These are phyloP conservation scores for Aspergillus campestris DNA, from an alignment of 495 filamentous ascomycete genomes.

Conservation along the genomic window DNA sequence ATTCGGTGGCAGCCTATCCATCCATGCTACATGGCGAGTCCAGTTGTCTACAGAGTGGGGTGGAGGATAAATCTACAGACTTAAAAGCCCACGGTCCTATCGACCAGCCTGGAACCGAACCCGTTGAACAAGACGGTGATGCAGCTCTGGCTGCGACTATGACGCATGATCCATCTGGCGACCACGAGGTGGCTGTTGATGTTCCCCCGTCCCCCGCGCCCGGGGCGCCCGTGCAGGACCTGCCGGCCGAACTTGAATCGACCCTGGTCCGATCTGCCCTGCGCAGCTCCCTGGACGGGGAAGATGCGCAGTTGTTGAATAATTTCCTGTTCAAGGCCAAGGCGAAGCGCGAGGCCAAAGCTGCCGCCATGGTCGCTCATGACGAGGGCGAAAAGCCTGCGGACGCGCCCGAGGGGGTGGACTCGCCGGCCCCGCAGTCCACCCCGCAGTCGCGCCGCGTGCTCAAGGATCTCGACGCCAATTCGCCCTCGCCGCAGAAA, in stretches of 20 bases:
- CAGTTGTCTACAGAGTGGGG: constrained; percentile 1
- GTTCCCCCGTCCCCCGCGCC: constrained; percentile 4
- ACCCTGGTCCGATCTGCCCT: constrained; percentile 34
- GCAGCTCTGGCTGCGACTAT: constrained; percentile 6
- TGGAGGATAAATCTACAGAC: constrained; percentile 5
- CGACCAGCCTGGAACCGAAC: not conserved
- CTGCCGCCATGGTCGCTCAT: constrained; percentile 17
- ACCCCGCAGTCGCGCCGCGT: constrained; percentile 38
- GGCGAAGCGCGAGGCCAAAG: constrained; percentile 49
- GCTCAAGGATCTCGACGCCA: constrained; percentile 44
- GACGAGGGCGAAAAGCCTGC: constrained; percentile 14
- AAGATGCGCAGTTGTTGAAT: constrained; percentile 52
- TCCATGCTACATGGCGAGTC: constrained; percentile 14
- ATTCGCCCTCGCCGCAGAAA: constrained; percentile 46
- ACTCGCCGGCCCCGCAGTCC: constrained; percentile 19
- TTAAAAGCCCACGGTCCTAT: constrained; percentile 9
- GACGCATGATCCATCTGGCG: constrained; percentile 4
- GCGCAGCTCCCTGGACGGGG: constrained; percentile 39
- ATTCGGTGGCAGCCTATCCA: constrained; percentile 13
- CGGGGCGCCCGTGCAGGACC: constrained; percentile 12
- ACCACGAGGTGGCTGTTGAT: not conserved
- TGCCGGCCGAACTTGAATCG: constrained; percentile 28
- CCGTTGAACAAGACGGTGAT: not conserved
- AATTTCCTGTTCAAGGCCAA: constrained; percentile 53
- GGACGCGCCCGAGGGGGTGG: constrained; percentile 12